Base-by-base conservation (phyloP, 768 basidiomycete genomes). In the Lentinus tigrinus region DNA sequence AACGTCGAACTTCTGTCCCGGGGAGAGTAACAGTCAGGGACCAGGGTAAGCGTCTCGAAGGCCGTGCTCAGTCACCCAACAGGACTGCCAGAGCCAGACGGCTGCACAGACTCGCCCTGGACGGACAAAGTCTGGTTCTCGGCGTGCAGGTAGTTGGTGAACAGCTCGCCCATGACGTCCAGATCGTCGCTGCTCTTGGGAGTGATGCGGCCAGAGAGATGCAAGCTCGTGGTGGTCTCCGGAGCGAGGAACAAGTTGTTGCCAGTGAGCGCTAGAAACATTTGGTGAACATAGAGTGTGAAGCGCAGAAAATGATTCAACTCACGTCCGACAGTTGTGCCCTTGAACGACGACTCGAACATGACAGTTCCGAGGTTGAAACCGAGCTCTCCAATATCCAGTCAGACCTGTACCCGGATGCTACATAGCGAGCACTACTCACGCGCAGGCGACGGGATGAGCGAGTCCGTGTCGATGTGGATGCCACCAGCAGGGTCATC, bases 401-500 rank as follows among this genome's bases (percentile, higher is more conserved):
- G 8, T 37, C 27, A 39, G 42, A 17, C 1, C 26, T 13, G 24
- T 46, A 6, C 2, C 24, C n/a, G 1, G 7, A 37, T 2, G 1
- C 31, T 5, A 21, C 11, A 11, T 21, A 26, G 39, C 37, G 16
- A 23, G 52, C 8, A 46, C n/a, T 16, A 82, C 86, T 39, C 54
- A 87, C 85, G 86, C 63, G 85, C 78, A 57, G 80, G 74, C 14
- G 88, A 89, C 11, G 85, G 86, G 60, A 89, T 88, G 21, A 71
- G 54, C 0, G 85, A 80, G 67, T 87, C 85, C 4, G 85, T 87
- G 62, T 85, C 85, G 50, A 89, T 84, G 52, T 81, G 81, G 57
- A 89, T 89, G 26, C 88, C 87, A 54, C 87, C 88, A 36, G 79
- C 80, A 42, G 84, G 78, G 64, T 86, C 83, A 61, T 89, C 86